Percentiles rank a stretch among this genome's conserved stretches.
Evolutionary conservation across 805 yeast genomes (phyloP).

Genomic region (Wickerhamomyces queroliae): DNA sequence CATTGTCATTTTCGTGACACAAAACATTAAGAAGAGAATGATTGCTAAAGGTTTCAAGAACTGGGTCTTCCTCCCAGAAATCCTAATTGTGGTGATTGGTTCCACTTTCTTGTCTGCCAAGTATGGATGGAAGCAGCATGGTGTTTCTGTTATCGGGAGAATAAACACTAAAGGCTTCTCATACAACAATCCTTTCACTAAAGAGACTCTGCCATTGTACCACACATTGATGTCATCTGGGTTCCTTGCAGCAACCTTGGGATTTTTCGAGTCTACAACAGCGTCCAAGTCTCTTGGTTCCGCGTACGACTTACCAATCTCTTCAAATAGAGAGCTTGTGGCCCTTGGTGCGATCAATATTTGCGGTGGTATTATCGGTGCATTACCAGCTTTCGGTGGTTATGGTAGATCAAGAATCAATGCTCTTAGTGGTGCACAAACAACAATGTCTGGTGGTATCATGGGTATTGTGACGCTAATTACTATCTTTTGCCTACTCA

Average conservation of each 20-base stretch:
- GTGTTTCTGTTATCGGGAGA: constrained; percentile 66
- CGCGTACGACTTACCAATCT: constrained; percentile 61
- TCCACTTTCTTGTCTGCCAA: constrained; percentile 49
- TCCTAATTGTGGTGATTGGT: constrained; percentile 60
- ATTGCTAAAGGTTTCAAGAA: constrained; percentile 26
- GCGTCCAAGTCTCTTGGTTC: constrained; percentile 86
- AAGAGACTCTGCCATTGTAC: constrained; percentile 39
- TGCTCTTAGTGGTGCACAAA: constrained; percentile 80
- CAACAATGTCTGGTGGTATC: constrained; percentile 77
- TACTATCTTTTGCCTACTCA: constrained; percentile 54
- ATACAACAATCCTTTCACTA: constrained; percentile 55
- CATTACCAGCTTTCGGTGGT: constrained; percentile 92
- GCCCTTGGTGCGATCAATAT: constrained; percentile 77
- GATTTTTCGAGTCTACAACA: constrained; percentile 90
- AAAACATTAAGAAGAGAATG: constrained; percentile 35
- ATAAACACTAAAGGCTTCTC: constrained; percentile 46
- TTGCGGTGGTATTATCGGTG: constrained; percentile 48
- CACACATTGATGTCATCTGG: constrained; percentile 59
- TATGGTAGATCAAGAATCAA: constrained; percentile 91
- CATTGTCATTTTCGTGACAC: constrained; percentile 33
- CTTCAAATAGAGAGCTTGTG: constrained; percentile 85
- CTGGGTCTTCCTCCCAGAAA: constrained; percentile 76
- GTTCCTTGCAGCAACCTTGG: constrained; percentile 75
- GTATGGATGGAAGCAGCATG: constrained; percentile 45
- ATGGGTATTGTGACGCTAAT: constrained; percentile 74